Evolutionary conservation across 345 rosid genomes (phyloP).

Genomic region (Crucihimalaya himalaica): DNA sequence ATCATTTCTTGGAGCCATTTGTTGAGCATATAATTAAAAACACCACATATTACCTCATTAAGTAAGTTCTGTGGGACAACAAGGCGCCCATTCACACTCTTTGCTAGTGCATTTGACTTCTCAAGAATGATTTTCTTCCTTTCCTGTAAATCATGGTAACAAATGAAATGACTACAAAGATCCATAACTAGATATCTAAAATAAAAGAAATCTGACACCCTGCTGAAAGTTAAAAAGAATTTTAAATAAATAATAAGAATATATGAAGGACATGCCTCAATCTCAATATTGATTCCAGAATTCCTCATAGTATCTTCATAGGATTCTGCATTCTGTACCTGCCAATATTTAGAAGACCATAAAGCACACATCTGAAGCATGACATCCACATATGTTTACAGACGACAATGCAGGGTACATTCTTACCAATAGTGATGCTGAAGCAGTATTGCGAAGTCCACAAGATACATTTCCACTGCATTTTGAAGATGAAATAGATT

Average conservation of each 20-base stretch:
- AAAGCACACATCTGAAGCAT: conserved; percentile 31
- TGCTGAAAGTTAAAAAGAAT: conserved; percentile 3
- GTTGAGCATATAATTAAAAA: conserved; percentile 29
- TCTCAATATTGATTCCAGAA: conserved; percentile 75
- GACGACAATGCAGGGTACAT: conserved; percentile 19
- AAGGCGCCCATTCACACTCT: conserved; percentile 63
- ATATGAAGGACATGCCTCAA: conserved; percentile 56
- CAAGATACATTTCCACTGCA: conserved; percentile 80
- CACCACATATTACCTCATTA: conserved; percentile 59
- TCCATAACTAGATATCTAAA: conserved; percentile 8
- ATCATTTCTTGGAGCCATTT: background rate
- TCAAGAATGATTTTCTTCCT: conserved; percentile 68
- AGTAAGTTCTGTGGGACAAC: conserved; percentile 65
- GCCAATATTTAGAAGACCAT: conserved; percentile 34
- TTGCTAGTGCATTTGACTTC: conserved; percentile 60
- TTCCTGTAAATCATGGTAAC: conserved; percentile 50
- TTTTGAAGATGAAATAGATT: conserved; percentile 26
- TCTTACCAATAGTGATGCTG: conserved; percentile 67
- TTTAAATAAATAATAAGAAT: background rate
- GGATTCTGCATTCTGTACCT: conserved; percentile 80
- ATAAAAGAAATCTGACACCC: conserved; percentile 13
- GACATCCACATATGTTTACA: conserved; percentile 7
- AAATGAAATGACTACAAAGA: conserved; percentile 3
- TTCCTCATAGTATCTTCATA: conserved; percentile 59
- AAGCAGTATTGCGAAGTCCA: conserved; percentile 86